Percentiles rank a stretch among this genome's conserved stretches.
These are phyloP conservation scores for Citrus australasica DNA, from an alignment of 345 rosid genomes.

Conservation along the genomic window DNA sequence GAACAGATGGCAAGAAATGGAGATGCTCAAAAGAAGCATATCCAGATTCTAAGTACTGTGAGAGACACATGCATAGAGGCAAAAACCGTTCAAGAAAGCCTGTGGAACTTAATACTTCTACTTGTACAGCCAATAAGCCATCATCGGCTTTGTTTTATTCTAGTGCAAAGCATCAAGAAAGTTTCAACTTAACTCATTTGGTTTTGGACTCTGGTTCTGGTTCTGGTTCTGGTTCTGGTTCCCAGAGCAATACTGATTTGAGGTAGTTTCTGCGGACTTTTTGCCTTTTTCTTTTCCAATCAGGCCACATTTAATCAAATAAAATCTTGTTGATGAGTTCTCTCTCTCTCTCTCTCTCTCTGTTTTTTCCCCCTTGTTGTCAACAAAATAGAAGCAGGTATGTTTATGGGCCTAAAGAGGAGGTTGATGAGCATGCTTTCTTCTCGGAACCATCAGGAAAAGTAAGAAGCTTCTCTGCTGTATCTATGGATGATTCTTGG, in stretches of 20 bases:
- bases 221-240: constrained; percentile 19
- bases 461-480: constrained; percentile 50
- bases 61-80: constrained; percentile 95
- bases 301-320: background rate
- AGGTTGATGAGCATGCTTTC: constrained; percentile 60
- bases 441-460: constrained; percentile 66
- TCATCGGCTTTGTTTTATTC: background rate
- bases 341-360: background rate
- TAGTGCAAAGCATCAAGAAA: constrained; percentile 19
- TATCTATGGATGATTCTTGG: constrained; percentile 71
- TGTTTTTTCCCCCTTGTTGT: constrained; percentile 1
- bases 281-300: background rate
- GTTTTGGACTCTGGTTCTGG: constrained; percentile 43
- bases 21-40: constrained; percentile 89
- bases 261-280: constrained; percentile 31
- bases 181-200: constrained; percentile 23
- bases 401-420: constrained; percentile 54
- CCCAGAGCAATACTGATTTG: constrained; percentile 39
- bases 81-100: constrained; percentile 98
- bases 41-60: constrained; percentile 91
- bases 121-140: constrained; percentile 19
- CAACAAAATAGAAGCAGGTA: constrained; percentile 41
- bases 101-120: constrained; percentile 49
- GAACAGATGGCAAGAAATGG: constrained; percentile 99
- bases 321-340: background rate